Percentiles rank a stretch among this genome's conserved stretches.
phyloP scores from a whole-genome alignment of 108 stramenopile species.

The Skeletonema potamos region DNA sequence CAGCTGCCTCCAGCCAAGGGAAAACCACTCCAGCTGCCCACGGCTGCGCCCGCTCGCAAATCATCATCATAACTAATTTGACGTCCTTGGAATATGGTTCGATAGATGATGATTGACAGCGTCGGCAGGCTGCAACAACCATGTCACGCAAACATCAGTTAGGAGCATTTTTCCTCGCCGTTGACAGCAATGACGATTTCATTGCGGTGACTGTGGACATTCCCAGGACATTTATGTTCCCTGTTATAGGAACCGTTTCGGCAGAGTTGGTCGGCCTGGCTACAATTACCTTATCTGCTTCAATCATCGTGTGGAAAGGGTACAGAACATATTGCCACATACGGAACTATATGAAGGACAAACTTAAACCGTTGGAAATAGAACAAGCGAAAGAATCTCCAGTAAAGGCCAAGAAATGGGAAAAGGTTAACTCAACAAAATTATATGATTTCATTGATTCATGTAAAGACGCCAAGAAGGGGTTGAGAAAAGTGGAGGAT shows the following conservation, averaged over 20 bases:
- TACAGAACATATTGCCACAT: background rate
- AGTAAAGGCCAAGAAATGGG: background rate
- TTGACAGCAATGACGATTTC: background rate
- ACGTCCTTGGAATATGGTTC: too few species aligned
- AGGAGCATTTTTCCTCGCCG: background rate
- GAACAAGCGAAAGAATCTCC: background rate
- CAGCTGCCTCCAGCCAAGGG: too few species aligned
- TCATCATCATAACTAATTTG: too few species aligned
- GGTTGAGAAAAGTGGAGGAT: background rate
- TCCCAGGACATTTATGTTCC: background rate
- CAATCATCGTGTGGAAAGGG: background rate
- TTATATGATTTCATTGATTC: background rate
- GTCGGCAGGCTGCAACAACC: too few species aligned
- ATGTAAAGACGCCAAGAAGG: background rate
- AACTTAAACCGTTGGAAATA: background rate
- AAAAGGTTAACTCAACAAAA: background rate
- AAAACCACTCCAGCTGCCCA: too few species aligned
- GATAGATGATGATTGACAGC: too few species aligned
- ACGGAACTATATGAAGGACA: background rate
- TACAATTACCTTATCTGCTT: background rate
- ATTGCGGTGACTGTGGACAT: background rate
- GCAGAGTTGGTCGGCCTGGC: background rate
- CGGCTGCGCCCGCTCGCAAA: too few species aligned
- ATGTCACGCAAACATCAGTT: background rate
- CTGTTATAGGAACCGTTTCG: background rate